Evolutionary conservation across 306 rosid genomes (phyloP), one percentile per base, ranked within the genome.

Genomic region (Purshia tridentata): DNA sequence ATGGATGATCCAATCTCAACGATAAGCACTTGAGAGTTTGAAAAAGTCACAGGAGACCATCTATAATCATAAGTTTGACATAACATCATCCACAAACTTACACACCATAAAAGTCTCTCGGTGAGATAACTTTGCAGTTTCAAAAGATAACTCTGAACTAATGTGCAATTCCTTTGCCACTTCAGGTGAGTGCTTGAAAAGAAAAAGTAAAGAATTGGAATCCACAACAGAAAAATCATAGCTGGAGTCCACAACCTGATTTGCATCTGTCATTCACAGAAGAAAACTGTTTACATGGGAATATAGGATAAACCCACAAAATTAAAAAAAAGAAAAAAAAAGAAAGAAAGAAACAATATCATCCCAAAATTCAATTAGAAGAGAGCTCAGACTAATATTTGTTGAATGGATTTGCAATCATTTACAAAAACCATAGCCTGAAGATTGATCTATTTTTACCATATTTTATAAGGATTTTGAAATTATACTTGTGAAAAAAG

Each of bases 181-280:
- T 56, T 90, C 87, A 51, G 99, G 98, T 56, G 89, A 91, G 72
- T 95, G 69, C 72, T 90, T 88, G 84, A 89, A 90, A 76, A 95
- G 78, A 83, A 95, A 95, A 73, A 8, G 85, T 70, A 95, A 84
- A 12, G 97, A 91, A 86, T 95, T 95, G 85, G 99, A 91, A 87
- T 95, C 99, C 78, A 86, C 85, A 22, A 95, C 98, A 74, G 98
- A 81, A 48, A 95, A 80, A 66, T 95, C 98, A 76, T 84, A 95
- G 50, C 86, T 91, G 75, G 99, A 84, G 60, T 95, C 91, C 72
- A 83, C 69, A 69, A 91, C 78, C 78, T 63, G 87, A 81, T 86
- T 87, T 52, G 85, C 70, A 78, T 84, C 99, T 95, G 91, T 72
- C 80, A 87, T 57, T 65, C 50, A 52, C 70, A 83, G 64, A 80